Conservation (phyloP, 208 protist genomes). For the Zelonia costaricensis region DNA sequence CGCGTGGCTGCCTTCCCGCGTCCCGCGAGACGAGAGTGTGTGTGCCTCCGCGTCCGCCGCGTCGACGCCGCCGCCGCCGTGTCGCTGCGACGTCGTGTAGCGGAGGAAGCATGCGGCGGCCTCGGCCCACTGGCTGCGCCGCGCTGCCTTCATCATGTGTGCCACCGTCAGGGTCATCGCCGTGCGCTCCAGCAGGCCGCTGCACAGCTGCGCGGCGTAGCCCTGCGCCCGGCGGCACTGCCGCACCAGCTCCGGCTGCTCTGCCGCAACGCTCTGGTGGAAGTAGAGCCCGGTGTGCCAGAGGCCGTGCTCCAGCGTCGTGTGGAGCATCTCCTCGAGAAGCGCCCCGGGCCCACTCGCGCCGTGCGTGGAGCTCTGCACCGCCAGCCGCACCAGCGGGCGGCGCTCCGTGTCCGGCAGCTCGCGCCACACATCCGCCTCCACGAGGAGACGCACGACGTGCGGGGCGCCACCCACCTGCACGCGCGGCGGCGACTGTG, state of each 20-base stretch:
- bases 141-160: constrained; percentile 32
- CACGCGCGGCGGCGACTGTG: constrained; percentile 29
- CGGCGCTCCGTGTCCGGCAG: constrained; percentile 29
- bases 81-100: constrained; percentile 16
- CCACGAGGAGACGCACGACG: constrained; percentile 54
- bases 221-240: constrained; percentile 34
- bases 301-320: constrained; percentile 42
- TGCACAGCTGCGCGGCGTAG: constrained; percentile 51
- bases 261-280: constrained; percentile 45
- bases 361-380: constrained; percentile 30
- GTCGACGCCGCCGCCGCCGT: too few species aligned
- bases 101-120: constrained; percentile 52
- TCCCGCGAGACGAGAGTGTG: too few species aligned
- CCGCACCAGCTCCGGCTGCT: constrained; percentile 50
- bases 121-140: constrained; percentile 45
- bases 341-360: constrained; percentile 21
- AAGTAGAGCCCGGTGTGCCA: constrained; percentile 70
- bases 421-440: constrained; percentile 54
- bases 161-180: constrained; percentile 46
- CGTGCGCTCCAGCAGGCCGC: constrained; percentile 48
- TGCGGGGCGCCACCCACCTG: constrained; percentile 51
- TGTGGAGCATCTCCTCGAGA: constrained; percentile 49
- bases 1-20: neutral
- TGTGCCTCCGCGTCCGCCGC: neutral
- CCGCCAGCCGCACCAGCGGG: constrained; percentile 45